Base-by-base conservation (phyloP, 164 flowering plant genomes). In the Umbilicus rupestris region DNA sequence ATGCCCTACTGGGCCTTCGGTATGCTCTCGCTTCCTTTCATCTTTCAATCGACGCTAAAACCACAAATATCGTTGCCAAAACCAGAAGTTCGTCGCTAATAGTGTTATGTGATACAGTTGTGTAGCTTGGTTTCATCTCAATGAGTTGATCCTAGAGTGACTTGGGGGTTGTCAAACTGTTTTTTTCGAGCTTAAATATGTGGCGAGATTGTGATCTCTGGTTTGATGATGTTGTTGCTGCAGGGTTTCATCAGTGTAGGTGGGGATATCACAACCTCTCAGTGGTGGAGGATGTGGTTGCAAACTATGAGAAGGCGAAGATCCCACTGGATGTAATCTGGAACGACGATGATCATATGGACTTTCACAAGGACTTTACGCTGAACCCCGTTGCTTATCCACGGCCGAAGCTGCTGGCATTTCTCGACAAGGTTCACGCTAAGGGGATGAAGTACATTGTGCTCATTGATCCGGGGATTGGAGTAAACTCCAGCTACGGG, bases 341-440 rank as follows among this genome's bases (percentile, higher is more conserved):
- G 98, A 94, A 78, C 41, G 98, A 91, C 47, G 96, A 85, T 67
- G 98, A 94, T 77, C 96, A 94, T 78, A 94, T 94, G 98, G 97
- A 91, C 72, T 82, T 79, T 20, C 82, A 85, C 72, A 94, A 89
- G 80, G 98, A 94, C 72, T 94, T 94, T 82, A 94, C 98, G 17
- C 87, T 91, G 52, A 85, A 83, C 73, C 87, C 96, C 10, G 63
- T 57, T 60, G 83, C 70, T 75, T 94, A 82, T 70, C 85, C 98
- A 39, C 87, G 81, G 12, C 80, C 85, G 16, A 84, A 91, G 81
- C 79, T 86, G 24, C 63, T 78, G 66, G 74, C 85, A 0, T 94
- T 94, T 74, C 78, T 91, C 0, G 81, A 85, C 15, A 87, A 78
- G 68, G 72, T 94, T 2, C 97, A 91, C 67, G 69, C 78, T 28